Evolutionary conservation across 2,329 filamentous ascomycete genomes (phyloP), one percentile per base, ranked within the genome.

Genomic region (Metarhizium guizhouense): DNA sequence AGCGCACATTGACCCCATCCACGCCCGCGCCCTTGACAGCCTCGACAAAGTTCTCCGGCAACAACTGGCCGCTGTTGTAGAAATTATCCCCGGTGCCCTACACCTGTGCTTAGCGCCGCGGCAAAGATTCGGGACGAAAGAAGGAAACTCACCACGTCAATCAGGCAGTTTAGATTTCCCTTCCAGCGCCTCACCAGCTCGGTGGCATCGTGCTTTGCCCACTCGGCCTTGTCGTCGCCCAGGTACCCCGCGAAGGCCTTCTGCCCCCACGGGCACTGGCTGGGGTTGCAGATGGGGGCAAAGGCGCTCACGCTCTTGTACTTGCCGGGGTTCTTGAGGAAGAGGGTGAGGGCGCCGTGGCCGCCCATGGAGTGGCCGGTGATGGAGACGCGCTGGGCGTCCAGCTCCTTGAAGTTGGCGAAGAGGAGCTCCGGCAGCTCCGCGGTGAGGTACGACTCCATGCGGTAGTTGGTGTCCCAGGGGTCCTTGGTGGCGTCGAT

Each of bases 341-440:
- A 97, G 64, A 97, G 75, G 49, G 92, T 96, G 63, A 99, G 77
- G 48, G 94, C 94, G 60, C 94, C 94, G 72, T 99, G 94, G 0
- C 94, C 94, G 62, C 94, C 94, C 94, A 99, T 99, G 65, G 86
- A 92, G 76, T 99, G 94, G 6, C 94, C 94, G 45, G 89, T 90
- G 65, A 99, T 94, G 71, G 86, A 87, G 55, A 96, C 84, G 45
- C 86, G 80, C 32, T 66, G 72, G 0, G 72, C 66, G 70, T 97
- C 93, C 34, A 99, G 76, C 62, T 70, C 79, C 34, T 81, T 76
- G 73, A 91, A 95, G 30, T 82, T 79, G 34, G 72, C 71, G 71
- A 92, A 95, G 29, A 97, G 80, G 1, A 85, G 77, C 16, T 78
- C 74, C 1, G 92, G 93, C n/a, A 99, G 84, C 74, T 99, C 94